Conservation (phyloP, 805 yeast species). For the Dipodascus albidus region DNA sequence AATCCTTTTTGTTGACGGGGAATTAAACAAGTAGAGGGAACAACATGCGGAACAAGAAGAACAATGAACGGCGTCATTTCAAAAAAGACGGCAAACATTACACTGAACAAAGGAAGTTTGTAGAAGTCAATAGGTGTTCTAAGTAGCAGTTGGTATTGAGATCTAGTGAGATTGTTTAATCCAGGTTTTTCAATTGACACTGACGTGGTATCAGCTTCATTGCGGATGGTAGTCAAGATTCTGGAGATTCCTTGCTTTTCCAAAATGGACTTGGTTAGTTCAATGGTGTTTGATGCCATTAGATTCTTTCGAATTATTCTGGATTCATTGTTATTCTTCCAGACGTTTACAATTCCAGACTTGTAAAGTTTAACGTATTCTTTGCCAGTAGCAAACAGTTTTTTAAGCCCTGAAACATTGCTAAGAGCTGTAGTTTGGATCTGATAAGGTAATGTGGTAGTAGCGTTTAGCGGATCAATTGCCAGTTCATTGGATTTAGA, state of each 20-base stretch:
- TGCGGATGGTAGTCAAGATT: neutral
- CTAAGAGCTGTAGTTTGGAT: constrained; percentile 11
- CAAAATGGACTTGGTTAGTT: constrained; percentile 20
- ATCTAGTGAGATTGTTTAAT: constrained; percentile 28
- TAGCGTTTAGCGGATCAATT: constrained; percentile 12
- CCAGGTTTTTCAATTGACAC: constrained; percentile 23
- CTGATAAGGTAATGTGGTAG: constrained; percentile 24
- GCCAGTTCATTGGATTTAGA: neutral
- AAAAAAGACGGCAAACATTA: constrained; percentile 41
- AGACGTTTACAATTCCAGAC: constrained; percentile 36
- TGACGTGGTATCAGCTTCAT: constrained; percentile 22
- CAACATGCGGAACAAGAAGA: constrained; percentile 39
- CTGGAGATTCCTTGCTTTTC: constrained; percentile 10
- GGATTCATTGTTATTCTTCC: constrained; percentile 28
- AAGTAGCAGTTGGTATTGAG: constrained; percentile 38
- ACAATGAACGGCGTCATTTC: constrained; percentile 47
- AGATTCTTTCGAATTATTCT: constrained; percentile 10
- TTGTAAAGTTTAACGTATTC: constrained; percentile 30
- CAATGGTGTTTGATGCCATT: constrained; percentile 10
- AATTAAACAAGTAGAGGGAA: constrained; percentile 52
- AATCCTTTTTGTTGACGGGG: constrained; percentile 28
- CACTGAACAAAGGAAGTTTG: constrained; percentile 49
- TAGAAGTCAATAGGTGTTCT: constrained; percentile 39
- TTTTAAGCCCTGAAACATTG: constrained; percentile 7
- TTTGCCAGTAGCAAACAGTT: constrained; percentile 17